Percentiles rank a stretch among this genome's conserved stretches.
Evolutionary conservation across 208 protist species (phyloP).

Genomic region (Angomonas ambiguus): DNA sequence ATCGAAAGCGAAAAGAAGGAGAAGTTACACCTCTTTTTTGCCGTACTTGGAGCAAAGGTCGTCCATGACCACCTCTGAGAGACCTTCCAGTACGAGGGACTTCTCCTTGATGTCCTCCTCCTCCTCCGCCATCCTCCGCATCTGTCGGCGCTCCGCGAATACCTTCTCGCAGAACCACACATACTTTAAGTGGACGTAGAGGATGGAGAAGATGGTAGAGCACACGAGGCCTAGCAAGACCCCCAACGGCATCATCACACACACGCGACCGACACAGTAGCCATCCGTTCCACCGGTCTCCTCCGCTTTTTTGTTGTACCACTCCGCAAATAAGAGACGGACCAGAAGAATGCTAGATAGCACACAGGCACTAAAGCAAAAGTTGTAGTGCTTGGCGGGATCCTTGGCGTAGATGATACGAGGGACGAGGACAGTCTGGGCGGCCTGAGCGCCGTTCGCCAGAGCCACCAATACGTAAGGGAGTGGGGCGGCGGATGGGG

Average conservation of each 20-base stretch:
- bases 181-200: slow-evolving; percentile 34
- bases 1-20: too few species aligned
- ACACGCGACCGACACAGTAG: slow-evolving; percentile 12
- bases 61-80: too few species aligned
- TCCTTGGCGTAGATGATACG: slow-evolving; percentile 69
- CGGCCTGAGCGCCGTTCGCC: slow-evolving; percentile 51
- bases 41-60: too few species aligned
- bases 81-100: not conserved
- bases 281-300: not conserved
- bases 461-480: slow-evolving; percentile 44
- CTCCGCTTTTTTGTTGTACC: not conserved
- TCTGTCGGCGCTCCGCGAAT: slow-evolving; percentile 40
- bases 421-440: slow-evolving; percentile 34
- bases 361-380: slow-evolving; percentile 34
- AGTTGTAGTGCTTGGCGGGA: slow-evolving; percentile 68
- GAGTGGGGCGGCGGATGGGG: slow-evolving; percentile 34
- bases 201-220: slow-evolving; percentile 30
- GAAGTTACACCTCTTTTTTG: too few species aligned
- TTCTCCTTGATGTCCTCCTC: not conserved
- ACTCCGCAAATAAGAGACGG: slow-evolving; percentile 64
- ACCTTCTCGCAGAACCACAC: slow-evolving; percentile 26
- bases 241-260: slow-evolving; percentile 4
- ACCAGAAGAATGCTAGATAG: slow-evolving; percentile 40
- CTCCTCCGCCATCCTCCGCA: slow-evolving; percentile 13
- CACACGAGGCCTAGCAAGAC: slow-evolving; percentile 10